phyloP scores from a whole-genome alignment of 148 eudicot genomes.

The Camellia granthamiana region DNA sequence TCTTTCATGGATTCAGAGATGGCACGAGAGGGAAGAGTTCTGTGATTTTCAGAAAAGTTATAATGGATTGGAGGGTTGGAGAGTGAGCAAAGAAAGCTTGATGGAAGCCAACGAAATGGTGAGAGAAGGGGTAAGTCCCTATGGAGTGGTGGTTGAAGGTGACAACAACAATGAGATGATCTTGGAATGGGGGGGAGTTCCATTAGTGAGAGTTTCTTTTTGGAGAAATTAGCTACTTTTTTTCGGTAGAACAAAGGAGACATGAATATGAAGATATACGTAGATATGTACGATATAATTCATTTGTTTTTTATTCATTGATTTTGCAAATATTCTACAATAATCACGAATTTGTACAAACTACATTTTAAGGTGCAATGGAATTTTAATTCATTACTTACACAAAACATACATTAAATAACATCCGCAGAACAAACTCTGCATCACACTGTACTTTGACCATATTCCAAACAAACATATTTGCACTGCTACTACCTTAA shows the following conservation, averaged over 20 bases:
- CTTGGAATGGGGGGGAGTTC: slow-evolving; percentile 31
- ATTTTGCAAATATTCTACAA: no score
- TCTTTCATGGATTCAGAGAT: slow-evolving; percentile 14
- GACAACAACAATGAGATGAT: slow-evolving; percentile 29
- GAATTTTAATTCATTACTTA: no score
- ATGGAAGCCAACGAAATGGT: slow-evolving; percentile 32
- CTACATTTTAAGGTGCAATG: no score
- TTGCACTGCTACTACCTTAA: no score
- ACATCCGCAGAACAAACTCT: background rate
- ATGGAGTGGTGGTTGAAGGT: slow-evolving; percentile 25
- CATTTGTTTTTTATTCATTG: no score
- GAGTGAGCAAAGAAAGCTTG: slow-evolving; percentile 15
- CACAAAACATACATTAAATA: background rate
- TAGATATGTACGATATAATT: no score
- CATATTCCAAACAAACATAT: background rate
- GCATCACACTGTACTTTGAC: background rate
- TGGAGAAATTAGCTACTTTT: background rate
- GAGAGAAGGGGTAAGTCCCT: slow-evolving; percentile 20
- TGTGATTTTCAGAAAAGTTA: background rate
- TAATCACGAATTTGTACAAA: no score
- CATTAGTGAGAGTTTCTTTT: slow-evolving; percentile 22
- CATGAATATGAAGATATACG: no score
- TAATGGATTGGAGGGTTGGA: slow-evolving; percentile 18
- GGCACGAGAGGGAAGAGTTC: slow-evolving; percentile 21
- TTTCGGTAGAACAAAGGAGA: background rate